Evolutionary conservation across 768 basidiomycete genomes (phyloP).

Genomic region (Rhizopogon vinicolor): DNA sequence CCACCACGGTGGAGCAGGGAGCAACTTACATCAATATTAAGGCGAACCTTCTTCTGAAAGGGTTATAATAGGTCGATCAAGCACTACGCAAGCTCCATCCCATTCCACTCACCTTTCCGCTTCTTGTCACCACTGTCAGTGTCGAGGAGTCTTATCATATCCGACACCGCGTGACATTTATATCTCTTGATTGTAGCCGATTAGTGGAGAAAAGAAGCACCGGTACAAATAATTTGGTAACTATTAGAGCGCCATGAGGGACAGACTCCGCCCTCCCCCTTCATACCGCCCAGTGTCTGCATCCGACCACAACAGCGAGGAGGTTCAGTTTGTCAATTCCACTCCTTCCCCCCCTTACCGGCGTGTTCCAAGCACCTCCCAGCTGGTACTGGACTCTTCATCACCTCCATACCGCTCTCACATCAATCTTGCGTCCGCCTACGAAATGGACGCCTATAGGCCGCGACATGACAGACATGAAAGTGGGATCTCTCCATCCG

Average conservation of each 20-base stretch:
- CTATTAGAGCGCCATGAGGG: constrained; percentile 4
- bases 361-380: constrained; percentile 29
- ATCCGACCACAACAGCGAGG: constrained; percentile 12
- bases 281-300: constrained; percentile 8
- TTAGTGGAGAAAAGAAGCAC: not conserved
- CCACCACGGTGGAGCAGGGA: not conserved
- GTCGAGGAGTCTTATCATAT: not conserved
- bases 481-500: constrained; percentile 10
- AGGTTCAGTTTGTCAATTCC: constrained; percentile 7
- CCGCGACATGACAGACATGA: constrained; percentile 3
- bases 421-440: constrained; percentile 13
- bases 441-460: constrained; percentile 7
- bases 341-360: constrained; percentile 37
- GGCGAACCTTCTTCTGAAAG: not conserved
- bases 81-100: too few species aligned
- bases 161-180: not conserved
- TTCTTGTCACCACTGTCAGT: not conserved
- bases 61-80: too few species aligned
- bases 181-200: constrained; percentile 4
- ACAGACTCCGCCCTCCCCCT: constrained; percentile 10
- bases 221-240: too few species aligned
- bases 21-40: not conserved
- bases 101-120: not conserved
- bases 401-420: constrained; percentile 20
- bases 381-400: constrained; percentile 19